phyloP scores from a whole-genome alignment of 352 stramenopile species.

The Discostella stelligera region DNA sequence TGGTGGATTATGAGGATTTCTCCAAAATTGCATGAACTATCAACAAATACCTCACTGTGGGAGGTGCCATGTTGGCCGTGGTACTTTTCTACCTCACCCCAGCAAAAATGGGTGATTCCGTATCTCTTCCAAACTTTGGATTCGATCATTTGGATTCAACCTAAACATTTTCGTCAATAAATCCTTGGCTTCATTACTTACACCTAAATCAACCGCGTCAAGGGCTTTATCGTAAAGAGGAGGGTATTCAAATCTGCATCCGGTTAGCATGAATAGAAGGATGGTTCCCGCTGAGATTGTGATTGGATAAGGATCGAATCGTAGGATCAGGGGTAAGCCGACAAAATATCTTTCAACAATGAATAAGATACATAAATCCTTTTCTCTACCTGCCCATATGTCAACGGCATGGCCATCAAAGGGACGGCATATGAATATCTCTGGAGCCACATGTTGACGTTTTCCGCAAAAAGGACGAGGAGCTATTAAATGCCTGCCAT shows the following conservation, averaged over 20 bases:
- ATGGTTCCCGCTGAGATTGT: conserved; percentile 30
- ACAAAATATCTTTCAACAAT: not conserved
- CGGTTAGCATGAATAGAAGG: conserved; percentile 43
- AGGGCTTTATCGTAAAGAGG: conserved; percentile 26
- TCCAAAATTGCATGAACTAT: conserved; percentile 47
- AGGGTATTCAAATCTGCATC: conserved; percentile 14
- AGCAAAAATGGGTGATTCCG: too few relatives aligned
- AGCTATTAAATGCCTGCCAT: conserved; percentile 30
- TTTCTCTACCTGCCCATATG: conserved; percentile 24
- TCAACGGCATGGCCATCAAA: conserved; percentile 50
- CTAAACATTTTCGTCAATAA: conserved; percentile 45
- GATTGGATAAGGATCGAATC: not conserved
- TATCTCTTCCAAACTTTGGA: conserved; percentile 41
- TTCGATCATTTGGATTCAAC: conserved; percentile 30
- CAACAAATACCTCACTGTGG: too few relatives aligned
- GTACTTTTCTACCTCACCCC: too few relatives aligned
- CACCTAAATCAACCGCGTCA: conserved; percentile 21
- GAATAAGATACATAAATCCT: conserved; percentile 1
- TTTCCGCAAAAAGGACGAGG: not conserved
- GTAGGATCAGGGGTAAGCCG: too few relatives aligned
- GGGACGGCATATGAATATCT: conserved; percentile 26
- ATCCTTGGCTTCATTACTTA: conserved; percentile 47
- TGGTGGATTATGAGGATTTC: conserved; percentile 74
- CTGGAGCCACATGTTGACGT: conserved; percentile 43
- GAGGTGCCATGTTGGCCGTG: too few relatives aligned